Evolutionary conservation across 768 basidiomycete species (phyloP).

Genomic region (Kwoniella sp.): DNA sequence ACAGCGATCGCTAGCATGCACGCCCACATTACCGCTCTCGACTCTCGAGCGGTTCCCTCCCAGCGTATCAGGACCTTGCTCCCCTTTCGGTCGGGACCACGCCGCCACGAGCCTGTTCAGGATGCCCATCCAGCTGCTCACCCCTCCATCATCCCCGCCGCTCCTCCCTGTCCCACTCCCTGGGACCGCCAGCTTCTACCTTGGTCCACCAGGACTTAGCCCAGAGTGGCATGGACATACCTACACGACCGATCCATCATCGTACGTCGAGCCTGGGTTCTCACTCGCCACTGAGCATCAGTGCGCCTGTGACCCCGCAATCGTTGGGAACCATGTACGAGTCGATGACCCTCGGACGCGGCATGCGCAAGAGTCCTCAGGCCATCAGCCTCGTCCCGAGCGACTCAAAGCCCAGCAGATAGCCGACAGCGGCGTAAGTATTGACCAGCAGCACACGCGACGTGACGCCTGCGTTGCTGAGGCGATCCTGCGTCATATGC

Average conservation of each 20-base stretch:
- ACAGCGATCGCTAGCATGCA: slow-evolving; percentile 5
- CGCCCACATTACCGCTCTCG: slow-evolving; percentile 13
- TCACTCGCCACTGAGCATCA: slow-evolving; percentile 13
- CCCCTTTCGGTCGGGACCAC: too few species aligned
- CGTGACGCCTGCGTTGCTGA: slow-evolving; percentile 1
- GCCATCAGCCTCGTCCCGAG: not conserved
- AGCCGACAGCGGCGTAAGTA: too few species aligned
- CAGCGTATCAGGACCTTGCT: too few species aligned
- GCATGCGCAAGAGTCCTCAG: not conserved
- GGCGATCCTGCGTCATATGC: slow-evolving; percentile 4
- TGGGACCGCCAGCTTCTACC: not conserved
- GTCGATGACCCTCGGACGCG: not conserved
- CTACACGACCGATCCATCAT: slow-evolving; percentile 1
- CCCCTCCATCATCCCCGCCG: slow-evolving; percentile 14
- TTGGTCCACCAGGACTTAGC: not conserved
- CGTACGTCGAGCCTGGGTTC: slow-evolving; percentile 7
- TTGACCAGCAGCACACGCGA: too few species aligned
- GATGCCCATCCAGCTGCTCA: slow-evolving; percentile 1
- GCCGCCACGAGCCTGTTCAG: not conserved
- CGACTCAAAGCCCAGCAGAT: not conserved
- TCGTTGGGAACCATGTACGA: slow-evolving; percentile 1
- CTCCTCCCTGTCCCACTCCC: slow-evolving; percentile 9
- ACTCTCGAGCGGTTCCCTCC: slow-evolving; percentile 11
- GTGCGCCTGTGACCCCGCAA: slow-evolving; percentile 7
- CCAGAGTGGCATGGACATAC: not conserved